Base-by-base conservation (phyloP, 352 stramenopile species). In the Pythium aristosporum region DNA sequence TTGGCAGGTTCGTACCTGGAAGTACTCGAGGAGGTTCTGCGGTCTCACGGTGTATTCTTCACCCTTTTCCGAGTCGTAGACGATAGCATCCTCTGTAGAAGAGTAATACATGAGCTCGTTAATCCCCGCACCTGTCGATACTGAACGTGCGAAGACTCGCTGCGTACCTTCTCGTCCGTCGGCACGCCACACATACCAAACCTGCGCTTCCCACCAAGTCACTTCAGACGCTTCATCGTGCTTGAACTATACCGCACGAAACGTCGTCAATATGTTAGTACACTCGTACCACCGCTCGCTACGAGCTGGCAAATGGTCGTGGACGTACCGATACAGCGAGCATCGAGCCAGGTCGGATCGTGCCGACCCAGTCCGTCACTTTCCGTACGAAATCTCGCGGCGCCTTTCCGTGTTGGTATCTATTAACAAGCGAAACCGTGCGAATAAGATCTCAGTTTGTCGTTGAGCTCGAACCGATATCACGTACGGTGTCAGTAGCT, bases 151-250 rank as follows among this genome's bases (percentile, higher is more conserved):
- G 28, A 39, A 39, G 11, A 5, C 25, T 30, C 25, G 25, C 25
- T 30, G 12, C 71, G 13, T 47, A 91, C 85, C 70, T 75, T 82
- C 66, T 37, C 79, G 76, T 6, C 82, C 83, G 16, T 87, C 78
- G 10, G 77, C 77, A 47, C 79, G 74, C 85, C 85, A 94, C 11
- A 87, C 61, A 57, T 94, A 92, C 85, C 85, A 94, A n/a, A 84
- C 83, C 59, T 94, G 85, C 1, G 85, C 85, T 56, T 94, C 83
- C 85, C 85, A 94, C 82, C 82, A 94, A 23, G 71, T 78, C 0
- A 79, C 70, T 50, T 94, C 80, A 1, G 71, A 54, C 3, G 79
- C 85, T n/a, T 74, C 85, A 47, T 68, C 66, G 44, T 94, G 89
- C 41, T 85, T 75, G 63, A 91, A 94, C 85, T 93, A 37, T n/a